Conservation (phyloP, 2,329 filamentous ascomycete species). For the Colletotrichum sp. region DNA sequence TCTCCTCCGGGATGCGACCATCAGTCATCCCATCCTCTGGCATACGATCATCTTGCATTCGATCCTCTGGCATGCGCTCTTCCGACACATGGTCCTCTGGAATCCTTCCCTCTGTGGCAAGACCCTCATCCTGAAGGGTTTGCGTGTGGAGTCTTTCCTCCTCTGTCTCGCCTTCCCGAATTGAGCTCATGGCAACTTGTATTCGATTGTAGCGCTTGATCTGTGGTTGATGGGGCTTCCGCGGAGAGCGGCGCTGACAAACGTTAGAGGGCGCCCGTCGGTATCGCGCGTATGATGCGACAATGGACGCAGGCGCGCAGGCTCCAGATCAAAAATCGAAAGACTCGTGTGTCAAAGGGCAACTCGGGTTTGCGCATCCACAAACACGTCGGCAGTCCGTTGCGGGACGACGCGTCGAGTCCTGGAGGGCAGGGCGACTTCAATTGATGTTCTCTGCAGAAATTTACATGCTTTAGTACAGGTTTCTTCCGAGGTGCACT, state of each 20-base stretch:
- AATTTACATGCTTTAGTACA: constrained; percentile 11
- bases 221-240: neutral
- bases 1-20: constrained; percentile 3
- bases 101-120: neutral
- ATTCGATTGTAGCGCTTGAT: neutral
- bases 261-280: neutral
- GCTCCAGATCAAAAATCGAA: neutral
- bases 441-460: constrained; percentile 8
- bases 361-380: constrained; percentile 5
- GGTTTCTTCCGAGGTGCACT: neutral
- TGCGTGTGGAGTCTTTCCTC: constrained; percentile 12
- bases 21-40: constrained; percentile 8
- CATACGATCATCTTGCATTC: neutral
- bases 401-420: neutral
- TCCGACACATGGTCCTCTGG: neutral
- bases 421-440: neutral
- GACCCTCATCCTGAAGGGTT: neutral
- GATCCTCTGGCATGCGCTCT: neutral
- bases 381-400: constrained; percentile 4
- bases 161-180: constrained; percentile 4
- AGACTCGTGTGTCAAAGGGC: neutral
- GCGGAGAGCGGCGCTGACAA: neutral
- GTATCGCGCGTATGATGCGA: neutral
- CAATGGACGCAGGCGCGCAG: neutral
- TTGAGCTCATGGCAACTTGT: neutral